These are phyloP conservation scores for Jackrogersella multiformis DNA, from an alignment of 495 filamentous ascomycete species.

Conservation along the genomic window DNA sequence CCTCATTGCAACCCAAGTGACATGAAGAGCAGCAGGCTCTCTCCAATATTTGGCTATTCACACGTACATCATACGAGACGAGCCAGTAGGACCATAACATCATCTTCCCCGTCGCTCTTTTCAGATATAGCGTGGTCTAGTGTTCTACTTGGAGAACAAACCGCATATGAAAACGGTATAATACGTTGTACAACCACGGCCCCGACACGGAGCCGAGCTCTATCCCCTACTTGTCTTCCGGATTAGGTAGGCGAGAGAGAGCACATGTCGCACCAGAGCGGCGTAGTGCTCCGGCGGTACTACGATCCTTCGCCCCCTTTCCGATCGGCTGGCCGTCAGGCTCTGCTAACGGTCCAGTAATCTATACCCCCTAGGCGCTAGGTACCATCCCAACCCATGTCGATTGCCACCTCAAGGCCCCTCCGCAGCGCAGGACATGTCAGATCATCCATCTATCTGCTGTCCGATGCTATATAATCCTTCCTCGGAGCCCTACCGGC, in stretches of 20 bases:
- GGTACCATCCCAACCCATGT: not conserved
- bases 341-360: constrained; percentile 1
- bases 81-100: not conserved
- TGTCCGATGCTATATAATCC: constrained; percentile 15
- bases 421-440: not conserved
- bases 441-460: constrained; percentile 27
- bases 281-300: constrained; percentile 15
- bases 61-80: not conserved
- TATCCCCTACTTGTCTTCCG: not conserved
- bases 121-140: not conserved
- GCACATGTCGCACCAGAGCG: constrained; percentile 6
- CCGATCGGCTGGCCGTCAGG: constrained; percentile 3
- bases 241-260: not conserved
- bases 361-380: constrained; percentile 4
- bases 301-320: constrained; percentile 27
- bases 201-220: not conserved
- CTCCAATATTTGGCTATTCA: not conserved
- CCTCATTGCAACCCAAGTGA: constrained; percentile 25
- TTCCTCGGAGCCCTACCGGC: constrained; percentile 16
- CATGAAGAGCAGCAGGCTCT: constrained; percentile 13
- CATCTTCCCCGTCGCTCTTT: not conserved
- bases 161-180: not conserved
- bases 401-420: not conserved
- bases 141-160: not conserved
- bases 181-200: not conserved